Evolutionary conservation across 169 alveolate genomes (phyloP).

Genomic region (Cryptosporidium ryanae): DNA sequence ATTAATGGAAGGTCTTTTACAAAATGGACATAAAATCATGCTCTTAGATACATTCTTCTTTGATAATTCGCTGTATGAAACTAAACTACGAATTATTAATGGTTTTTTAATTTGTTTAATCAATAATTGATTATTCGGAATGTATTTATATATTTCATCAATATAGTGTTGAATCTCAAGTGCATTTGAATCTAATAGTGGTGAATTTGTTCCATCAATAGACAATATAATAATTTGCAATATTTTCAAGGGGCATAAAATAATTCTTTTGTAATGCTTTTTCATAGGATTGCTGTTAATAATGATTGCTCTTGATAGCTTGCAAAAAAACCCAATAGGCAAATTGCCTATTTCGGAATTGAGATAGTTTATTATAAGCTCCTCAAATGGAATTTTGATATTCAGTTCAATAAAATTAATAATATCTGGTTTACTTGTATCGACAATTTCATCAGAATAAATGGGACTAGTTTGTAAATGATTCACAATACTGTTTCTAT

Average conservation of each 20-base stretch:
- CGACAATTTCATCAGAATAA: background rate
- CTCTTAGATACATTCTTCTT: background rate
- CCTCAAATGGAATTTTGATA: slow-evolving; percentile 7
- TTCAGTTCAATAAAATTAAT: background rate
- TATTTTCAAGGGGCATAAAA: slow-evolving; percentile 56
- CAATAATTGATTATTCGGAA: slow-evolving; percentile 23
- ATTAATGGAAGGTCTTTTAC: slow-evolving; percentile 6
- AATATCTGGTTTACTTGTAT: background rate
- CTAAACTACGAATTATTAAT: slow-evolving; percentile 2
- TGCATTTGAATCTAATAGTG: slow-evolving; percentile 37
- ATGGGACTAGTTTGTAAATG: background rate
- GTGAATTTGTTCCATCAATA: slow-evolving; percentile 36
- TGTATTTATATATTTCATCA: slow-evolving; percentile 53
- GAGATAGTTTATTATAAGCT: slow-evolving; percentile 14
- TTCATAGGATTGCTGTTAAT: slow-evolving; percentile 14
- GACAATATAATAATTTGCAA: slow-evolving; percentile 47
- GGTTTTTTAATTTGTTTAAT: slow-evolving; percentile 33
- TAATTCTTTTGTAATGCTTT: background rate
- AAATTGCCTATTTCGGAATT: background rate
- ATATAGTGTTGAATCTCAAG: slow-evolving; percentile 38
- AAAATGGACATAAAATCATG: slow-evolving; percentile 44
- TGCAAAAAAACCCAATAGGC: slow-evolving; percentile 10
- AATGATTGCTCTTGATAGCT: slow-evolving; percentile 13
- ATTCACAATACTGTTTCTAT: background rate
- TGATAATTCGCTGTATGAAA: background rate